Base-by-base conservation (phyloP, 2,329 filamentous ascomycete species). In the Hypoxylon sp. region DNA sequence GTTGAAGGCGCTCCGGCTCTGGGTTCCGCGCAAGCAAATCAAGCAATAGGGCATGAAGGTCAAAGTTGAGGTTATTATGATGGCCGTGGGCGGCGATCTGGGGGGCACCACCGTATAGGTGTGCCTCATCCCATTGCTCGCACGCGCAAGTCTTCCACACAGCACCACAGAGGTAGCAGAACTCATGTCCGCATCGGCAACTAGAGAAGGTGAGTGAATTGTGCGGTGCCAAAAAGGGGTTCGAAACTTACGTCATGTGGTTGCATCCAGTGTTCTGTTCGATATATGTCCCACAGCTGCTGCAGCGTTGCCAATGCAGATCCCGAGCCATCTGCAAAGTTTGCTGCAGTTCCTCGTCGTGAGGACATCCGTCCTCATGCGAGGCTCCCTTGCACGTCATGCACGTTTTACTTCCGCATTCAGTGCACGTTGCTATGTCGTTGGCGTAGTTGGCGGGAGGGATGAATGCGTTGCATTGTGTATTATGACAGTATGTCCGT, bases 291-390 rank as follows among this genome's bases (percentile, higher is more conserved):
- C 69, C 72, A 67, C 88, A 90, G 0, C 68, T 66, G 7, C 74
- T 76, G 66, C 87, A 90, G 0, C 82, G 78, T 74, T 86, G 83
- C 88, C 87, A 90, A 0, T 81, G 81, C 2, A 85, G 75, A 4
- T 79, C 64, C 0, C 69, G 62, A 0, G 85, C 86, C 0, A 84
- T 55, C 0, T 74, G 61, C 1, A 88, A 66, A 0, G 86, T 64
- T 35, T 82, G 74, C 46, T 84, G 77, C 0, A 82, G 64, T 0
- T 75, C 73, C 0, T 72, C 66, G 53, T 89, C 86, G 0, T 83
- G 55, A 0, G 84, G 82, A 67, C 86, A 90, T 27, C 87, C 83
- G 0, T 80, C 81, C 0, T 54, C 20, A 66, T 90, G 88, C 0
- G 75, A 69, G 0, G 65, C 63, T 0, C 64, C 74, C 72, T 89